Percentiles rank a stretch among this genome's conserved stretches.
These are phyloP conservation scores for Pseudocercospora macadamiae DNA, from an alignment of 2,329 filamentous ascomycete genomes.

Conservation along the genomic window DNA sequence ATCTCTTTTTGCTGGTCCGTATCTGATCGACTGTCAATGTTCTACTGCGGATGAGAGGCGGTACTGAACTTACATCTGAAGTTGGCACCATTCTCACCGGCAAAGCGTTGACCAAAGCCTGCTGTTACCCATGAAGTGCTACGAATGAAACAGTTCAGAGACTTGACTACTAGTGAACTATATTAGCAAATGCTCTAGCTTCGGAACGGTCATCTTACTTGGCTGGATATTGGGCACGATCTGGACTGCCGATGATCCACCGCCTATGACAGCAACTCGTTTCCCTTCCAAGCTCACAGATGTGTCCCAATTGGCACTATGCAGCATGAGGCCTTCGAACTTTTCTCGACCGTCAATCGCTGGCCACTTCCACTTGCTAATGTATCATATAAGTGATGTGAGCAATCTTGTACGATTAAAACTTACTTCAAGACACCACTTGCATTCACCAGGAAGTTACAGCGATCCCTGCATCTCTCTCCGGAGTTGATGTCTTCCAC, in stretches of 20 bases:
- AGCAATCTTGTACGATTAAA: no score
- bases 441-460: conserved; percentile 27
- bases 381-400: conserved; percentile 28
- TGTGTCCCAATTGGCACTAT: conserved; percentile 44
- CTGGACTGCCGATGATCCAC: conserved; percentile 43
- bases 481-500: conserved; percentile 37
- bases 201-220: background rate
- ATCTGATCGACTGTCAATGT: conserved; percentile 28
- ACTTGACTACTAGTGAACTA: background rate
- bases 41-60: background rate
- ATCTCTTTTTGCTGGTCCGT: conserved; percentile 44
- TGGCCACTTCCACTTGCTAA: conserved; percentile 46
- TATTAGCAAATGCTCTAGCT: background rate
- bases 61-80: conserved; percentile 43
- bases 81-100: conserved; percentile 50
- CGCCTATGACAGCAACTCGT: conserved; percentile 43
- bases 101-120: conserved; percentile 47
- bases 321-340: conserved; percentile 44
- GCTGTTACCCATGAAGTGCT: conserved; percentile 8
- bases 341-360: conserved; percentile 42
- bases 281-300: conserved; percentile 37
- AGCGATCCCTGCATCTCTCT: conserved; percentile 33
- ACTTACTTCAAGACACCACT: conserved; percentile 21
- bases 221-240: conserved; percentile 43
- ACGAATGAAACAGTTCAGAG: background rate